phyloP scores from a whole-genome alignment of 2,329 filamentous ascomycete genomes.

The Talaromyces sp. region DNA sequence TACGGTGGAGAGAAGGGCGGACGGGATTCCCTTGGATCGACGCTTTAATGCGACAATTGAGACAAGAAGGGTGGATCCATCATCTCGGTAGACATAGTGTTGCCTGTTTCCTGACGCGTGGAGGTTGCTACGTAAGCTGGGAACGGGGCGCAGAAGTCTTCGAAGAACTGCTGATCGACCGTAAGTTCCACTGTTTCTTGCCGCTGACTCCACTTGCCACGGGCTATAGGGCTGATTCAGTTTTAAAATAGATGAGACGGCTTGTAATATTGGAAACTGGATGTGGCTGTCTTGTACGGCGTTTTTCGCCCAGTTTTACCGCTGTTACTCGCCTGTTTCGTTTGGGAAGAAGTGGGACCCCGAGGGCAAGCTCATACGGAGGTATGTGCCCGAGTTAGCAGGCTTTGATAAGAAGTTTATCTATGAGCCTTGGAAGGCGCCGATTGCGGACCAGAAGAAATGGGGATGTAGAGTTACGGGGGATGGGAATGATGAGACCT shows the following conservation, averaged over 20 bases:
- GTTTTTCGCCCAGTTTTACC: slow-evolving; percentile 55
- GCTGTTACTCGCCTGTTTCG: slow-evolving; percentile 59
- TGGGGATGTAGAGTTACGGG: slow-evolving; percentile 66
- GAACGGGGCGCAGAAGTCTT: slow-evolving; percentile 78
- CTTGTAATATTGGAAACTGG: slow-evolving; percentile 32
- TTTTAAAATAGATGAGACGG: slow-evolving; percentile 25
- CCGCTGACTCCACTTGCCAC: too few relatives aligned
- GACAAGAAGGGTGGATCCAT: slow-evolving; percentile 75
- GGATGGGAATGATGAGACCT: slow-evolving; percentile 52
- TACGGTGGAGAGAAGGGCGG: slow-evolving; percentile 67
- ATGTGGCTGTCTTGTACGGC: slow-evolving; percentile 70
- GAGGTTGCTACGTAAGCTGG: slow-evolving; percentile 78
- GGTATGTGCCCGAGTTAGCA: slow-evolving; percentile 69
- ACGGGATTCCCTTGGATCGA: slow-evolving; percentile 84
- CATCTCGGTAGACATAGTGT: slow-evolving; percentile 77
- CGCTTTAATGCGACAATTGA: slow-evolving; percentile 75
- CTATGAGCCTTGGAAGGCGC: slow-evolving; percentile 78
- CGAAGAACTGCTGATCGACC: slow-evolving; percentile 74
- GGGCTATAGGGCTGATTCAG: background rate
- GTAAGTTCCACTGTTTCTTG: slow-evolving; percentile 17
- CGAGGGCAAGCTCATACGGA: slow-evolving; percentile 62
- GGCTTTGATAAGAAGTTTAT: slow-evolving; percentile 69
- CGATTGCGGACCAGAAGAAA: slow-evolving; percentile 67
- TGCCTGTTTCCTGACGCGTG: slow-evolving; percentile 77
- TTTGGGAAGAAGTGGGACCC: slow-evolving; percentile 79